Conservation (phyloP, 1,284 basidiomycete species). For the Trametes versicolor region DNA sequence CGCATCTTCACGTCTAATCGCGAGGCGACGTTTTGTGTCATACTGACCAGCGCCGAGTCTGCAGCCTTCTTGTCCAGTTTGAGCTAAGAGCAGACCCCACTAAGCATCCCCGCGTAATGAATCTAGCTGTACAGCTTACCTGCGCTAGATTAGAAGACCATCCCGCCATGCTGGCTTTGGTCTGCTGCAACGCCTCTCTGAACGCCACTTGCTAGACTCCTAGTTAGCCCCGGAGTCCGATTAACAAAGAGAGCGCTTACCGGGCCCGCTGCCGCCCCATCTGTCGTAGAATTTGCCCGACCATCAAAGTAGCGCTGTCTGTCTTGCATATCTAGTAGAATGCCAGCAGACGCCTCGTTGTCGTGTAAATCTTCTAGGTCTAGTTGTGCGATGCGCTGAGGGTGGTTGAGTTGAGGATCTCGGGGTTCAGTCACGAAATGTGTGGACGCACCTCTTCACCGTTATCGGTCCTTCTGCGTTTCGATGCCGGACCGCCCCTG, state of each 20-base stretch:
- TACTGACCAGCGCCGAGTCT: slow-evolving; percentile 72
- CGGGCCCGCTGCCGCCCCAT: slow-evolving; percentile 43
- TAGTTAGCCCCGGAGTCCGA: slow-evolving; percentile 4
- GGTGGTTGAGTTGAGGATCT: background rate
- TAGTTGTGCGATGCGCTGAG: slow-evolving; percentile 71
- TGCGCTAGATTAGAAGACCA: slow-evolving; percentile 70
- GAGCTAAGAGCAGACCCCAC: slow-evolving; percentile 45
- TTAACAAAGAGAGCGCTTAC: slow-evolving; percentile 37
- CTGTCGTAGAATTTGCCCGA: slow-evolving; percentile 49
- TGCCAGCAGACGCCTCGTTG: slow-evolving; percentile 68
- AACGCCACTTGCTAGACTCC: slow-evolving; percentile 52
- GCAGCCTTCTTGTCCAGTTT: slow-evolving; percentile 72
- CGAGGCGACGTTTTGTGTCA: slow-evolving; percentile 80
- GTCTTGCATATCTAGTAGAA: slow-evolving; percentile 87
- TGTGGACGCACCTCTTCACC: slow-evolving; percentile 41
- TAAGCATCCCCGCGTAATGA: background rate
- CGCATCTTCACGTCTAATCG: slow-evolving; percentile 71
- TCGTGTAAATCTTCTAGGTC: slow-evolving; percentile 90
- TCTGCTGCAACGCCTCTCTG: slow-evolving; percentile 54
- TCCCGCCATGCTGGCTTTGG: slow-evolving; percentile 56
- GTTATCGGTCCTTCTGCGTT: slow-evolving; percentile 64
- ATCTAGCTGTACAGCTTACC: slow-evolving; percentile 46
- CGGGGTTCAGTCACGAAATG: no score
- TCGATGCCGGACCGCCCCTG: slow-evolving; percentile 68
- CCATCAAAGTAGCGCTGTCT: slow-evolving; percentile 81